Base-by-base conservation (phyloP, 2,329 filamentous ascomycete genomes). In the Cordyceps cicadae region DNA sequence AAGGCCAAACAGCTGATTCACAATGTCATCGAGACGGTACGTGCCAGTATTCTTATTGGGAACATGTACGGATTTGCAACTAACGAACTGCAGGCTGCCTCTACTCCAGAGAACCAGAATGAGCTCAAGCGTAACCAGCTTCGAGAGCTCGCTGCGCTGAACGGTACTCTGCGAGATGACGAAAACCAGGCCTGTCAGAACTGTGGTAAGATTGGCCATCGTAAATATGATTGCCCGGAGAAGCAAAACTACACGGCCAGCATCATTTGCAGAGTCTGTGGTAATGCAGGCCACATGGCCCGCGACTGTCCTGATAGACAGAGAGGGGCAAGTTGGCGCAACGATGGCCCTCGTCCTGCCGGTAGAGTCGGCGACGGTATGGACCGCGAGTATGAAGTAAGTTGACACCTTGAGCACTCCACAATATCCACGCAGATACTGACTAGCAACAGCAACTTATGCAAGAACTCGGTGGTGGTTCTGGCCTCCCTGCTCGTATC, bases 171-270 rank as follows among this genome's bases (percentile, higher is more conserved):
- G 21, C 93, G 94, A 79, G 94, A 99, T 72, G 94, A 99, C 70
- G 94, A 99, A 74, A 99, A 99, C 76, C 94, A 99, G 75, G 94
- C 94, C 66, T 99, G 94, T 77, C 94, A 99, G 79, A 99, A 99
- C 80, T 99, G 90, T 76, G 94, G 94, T 68, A 92, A 97, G 82
- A 99, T 99, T 66, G 94, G 94, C 63, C 94, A 99, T 76, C 88
- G 94, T 76, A 99, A 99, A 77, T 97, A 97, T 74, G 94, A 99
- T 73, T 99, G 94, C 69, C 94, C 94, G 15, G 91, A 99, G 77
- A 90, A 94, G 75, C 90, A 92, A 73, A 99, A 99, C 77, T 97
- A 89, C 77, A 99, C 94, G n/a, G 92, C 94, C 69, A 97, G 92
- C 76, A 97, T 99, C 73, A 97, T 99, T 72, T 99, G 94, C 77